Evolutionary conservation across 1,139 yeast genomes (phyloP), one percentile per base, ranked within the genome.

Genomic region (Blastobotrys apis): DNA sequence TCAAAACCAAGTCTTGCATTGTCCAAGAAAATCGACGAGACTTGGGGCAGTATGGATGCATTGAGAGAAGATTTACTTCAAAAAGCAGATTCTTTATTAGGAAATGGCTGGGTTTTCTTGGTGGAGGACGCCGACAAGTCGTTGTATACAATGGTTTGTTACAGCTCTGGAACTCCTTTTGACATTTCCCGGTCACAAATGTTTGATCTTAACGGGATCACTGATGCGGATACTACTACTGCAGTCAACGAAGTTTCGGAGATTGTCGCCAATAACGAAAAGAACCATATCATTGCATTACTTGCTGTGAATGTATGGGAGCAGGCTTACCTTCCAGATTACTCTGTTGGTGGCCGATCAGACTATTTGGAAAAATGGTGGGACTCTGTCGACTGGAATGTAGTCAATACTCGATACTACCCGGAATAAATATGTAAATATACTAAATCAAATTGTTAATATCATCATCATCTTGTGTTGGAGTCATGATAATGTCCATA

Each of bases 121-220:
- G 83, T 87, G 27, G 97, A 92, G 65, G 75, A 75, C 42, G 75
- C 77, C 30, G 75, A 78, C 55, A 90, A 90, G 65, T 66, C 75
- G 33, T 68, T 92, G 42, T 75, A 74, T 48, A 72, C 88, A 26
- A 60, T 84, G 48, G 72, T 78, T 44, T 74, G 88, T 54, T 79
- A 84, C 65, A 67, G 86, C 60, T 92, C 94, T 52, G 98, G 98
- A 41, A 79, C 97, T 1, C 97, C 98, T 21, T 86, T 85, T 63
- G 79, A 79, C 56, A 80, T 77, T 61, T 81, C 84, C 33, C 80
- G 90, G 56, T 77, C 81, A 59, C 95, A 87, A 67, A 64, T 76
- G 3, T 66, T 81, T 40, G 97, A 90, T 63, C 71, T 92, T 58
- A 87, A 84, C 63, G 80, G 85, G 10, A 73, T 84, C 29, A 77